Conservation (phyloP, 306 rosid species). For the Citrullus mucosospermus region DNA sequence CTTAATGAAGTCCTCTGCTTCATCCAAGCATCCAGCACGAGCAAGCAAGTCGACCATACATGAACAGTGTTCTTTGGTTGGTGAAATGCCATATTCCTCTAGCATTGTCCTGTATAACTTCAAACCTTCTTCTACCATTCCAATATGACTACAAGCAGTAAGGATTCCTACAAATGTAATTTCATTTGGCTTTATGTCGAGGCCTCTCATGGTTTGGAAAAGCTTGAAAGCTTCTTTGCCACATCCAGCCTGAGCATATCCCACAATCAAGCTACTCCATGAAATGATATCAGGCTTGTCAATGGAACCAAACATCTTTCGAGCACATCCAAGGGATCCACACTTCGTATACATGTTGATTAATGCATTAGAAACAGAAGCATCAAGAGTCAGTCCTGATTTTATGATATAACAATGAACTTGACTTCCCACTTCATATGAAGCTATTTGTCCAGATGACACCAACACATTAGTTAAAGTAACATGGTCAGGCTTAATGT, state of each 20-base stretch:
- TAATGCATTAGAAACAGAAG: constrained; percentile 50
- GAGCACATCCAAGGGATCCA: constrained; percentile 49
- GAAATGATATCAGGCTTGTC: constrained; percentile 44
- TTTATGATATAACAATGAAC: constrained; percentile 44
- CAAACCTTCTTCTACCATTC: constrained; percentile 64
- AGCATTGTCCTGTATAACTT: constrained; percentile 40
- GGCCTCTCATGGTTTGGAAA: constrained; percentile 37
- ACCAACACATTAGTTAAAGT: constrained; percentile 47
- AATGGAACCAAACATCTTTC: constrained; percentile 35
- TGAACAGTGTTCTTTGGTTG: constrained; percentile 54
- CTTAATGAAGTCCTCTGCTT: constrained; percentile 47
- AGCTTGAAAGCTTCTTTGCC: constrained; percentile 56
- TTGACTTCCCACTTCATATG: constrained; percentile 56
- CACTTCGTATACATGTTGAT: constrained; percentile 77
- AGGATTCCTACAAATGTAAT: constrained; percentile 56
- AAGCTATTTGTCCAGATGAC: constrained; percentile 51
- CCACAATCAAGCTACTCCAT: constrained; percentile 80
- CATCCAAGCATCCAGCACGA: constrained; percentile 56
- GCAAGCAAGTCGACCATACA: constrained; percentile 80
- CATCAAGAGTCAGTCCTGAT: constrained; percentile 43
- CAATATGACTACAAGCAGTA: constrained; percentile 71
- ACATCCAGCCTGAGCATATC: constrained; percentile 59
- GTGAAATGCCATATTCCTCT: constrained; percentile 40
- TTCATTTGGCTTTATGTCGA: constrained; percentile 46
- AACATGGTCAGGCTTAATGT: constrained; percentile 37